Evolutionary conservation across 1,284 basidiomycete genomes (phyloP).

Genomic region (Pascua sp.): DNA sequence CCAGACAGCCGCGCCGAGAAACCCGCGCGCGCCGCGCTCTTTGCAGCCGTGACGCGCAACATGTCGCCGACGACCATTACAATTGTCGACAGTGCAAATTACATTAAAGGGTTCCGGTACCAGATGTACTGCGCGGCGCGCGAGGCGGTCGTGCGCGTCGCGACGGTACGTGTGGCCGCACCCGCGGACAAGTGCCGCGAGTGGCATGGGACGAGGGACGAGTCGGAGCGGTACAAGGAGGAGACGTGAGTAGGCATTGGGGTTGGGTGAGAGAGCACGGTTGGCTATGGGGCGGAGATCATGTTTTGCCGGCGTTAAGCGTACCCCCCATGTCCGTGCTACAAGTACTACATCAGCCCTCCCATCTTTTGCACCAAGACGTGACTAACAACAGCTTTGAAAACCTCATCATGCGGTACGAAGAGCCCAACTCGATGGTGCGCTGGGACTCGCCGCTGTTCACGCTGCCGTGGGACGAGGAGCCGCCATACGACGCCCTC

Average conservation of each 20-base stretch:
- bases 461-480: conserved; percentile 67
- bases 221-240: conserved; percentile 56
- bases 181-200: conserved; percentile 70
- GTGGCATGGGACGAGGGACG: conserved; percentile 61
- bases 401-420: conserved; percentile 82
- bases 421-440: conserved; percentile 95
- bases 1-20: conserved; percentile 81
- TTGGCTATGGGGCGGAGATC: too few relatives aligned
- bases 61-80: conserved; percentile 71
- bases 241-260: conserved; percentile 62
- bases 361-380: too few relatives aligned
- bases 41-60: conserved; percentile 75
- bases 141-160: conserved; percentile 77
- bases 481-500: conserved; percentile 67
- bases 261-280: too few relatives aligned
- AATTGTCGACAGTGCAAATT: conserved; percentile 87
- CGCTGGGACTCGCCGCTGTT: conserved; percentile 96
- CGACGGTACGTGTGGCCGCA: conserved; percentile 80
- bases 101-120: conserved; percentile 95
- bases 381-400: conserved; percentile 63
- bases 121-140: conserved; percentile 95
- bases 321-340: too few relatives aligned
- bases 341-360: too few relatives aligned
- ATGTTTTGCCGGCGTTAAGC: too few relatives aligned
- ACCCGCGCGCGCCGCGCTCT: conserved; percentile 78